Base-by-base conservation (phyloP, 2,329 filamentous ascomycete genomes). In the Aspergillus candidus region DNA sequence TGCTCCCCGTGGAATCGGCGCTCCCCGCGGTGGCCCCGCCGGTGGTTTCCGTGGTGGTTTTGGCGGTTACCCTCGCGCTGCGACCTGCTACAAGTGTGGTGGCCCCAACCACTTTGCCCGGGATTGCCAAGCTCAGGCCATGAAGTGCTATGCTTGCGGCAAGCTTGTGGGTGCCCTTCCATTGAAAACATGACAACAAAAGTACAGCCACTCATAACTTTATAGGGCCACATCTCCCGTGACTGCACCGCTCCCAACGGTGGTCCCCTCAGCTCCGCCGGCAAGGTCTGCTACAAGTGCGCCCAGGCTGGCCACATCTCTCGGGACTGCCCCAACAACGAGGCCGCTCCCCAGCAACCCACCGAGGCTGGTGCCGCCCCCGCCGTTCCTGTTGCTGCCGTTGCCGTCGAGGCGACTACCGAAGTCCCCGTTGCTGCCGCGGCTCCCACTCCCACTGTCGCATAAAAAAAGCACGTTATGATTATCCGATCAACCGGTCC, bases 251-350 rank as follows among this genome's bases (percentile, higher is more conserved):
- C 91, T 50, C 91, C 93, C 53, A 97, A 97, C 69, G 93, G 93
- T 45, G 93, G 93, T 17, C 89, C 91, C 37, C 78, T 97, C 56
- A 96, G 93, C 79, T 94, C 88, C 53, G 88, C 88, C 51, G 91
- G 91, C 65, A 98, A 97, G 82, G 95, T 90, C 53, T 98, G 93
- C 81, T 98, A 98, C 76, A 86, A 90, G 70, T 98, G 93, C 67
- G 88, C 91, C 55, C 87, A 96, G 74, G 82, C 89, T 46, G 93
- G 93, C 41, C 91, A 97, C 72, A 97, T 97, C 70, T 94, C 88
- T 47, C 86, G 91, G 52, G 91, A 97, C 59, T 96, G 93, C 76
- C 86, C 89, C 70, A 89, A 80, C 83, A 84, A 80, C 56, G 76
- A 77, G 56, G 63, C 73, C 46, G 72, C 57, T 32, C 51, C 53